Percentiles rank a stretch among this genome's conserved stretches.
Evolutionary conservation across 495 filamentous ascomycete species (phyloP).

Genomic region (Jackrogersella minutella): DNA sequence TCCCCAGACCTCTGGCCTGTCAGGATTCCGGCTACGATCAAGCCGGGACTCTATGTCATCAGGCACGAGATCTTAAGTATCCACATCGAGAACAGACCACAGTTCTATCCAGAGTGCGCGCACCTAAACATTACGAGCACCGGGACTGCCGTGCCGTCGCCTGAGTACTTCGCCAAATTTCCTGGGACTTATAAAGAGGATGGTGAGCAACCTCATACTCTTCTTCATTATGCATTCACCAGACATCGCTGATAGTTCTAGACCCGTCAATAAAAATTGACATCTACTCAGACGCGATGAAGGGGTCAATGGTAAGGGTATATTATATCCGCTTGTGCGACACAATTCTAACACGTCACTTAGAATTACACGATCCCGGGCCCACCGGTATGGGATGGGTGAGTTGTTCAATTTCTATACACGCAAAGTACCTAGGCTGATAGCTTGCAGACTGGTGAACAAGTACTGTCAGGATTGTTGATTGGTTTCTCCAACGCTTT

Average conservation of each 20-base stretch:
- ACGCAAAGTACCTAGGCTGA: neutral
- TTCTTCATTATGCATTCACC: too few species aligned
- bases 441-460: slow-evolving; percentile 37
- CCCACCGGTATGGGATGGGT: slow-evolving; percentile 56
- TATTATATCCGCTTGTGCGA: neutral
- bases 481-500: neutral
- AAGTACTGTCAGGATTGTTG: slow-evolving; percentile 47
- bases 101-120: slow-evolving; percentile 66
- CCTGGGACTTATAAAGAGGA: slow-evolving; percentile 59
- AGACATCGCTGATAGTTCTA: slow-evolving; percentile 34
- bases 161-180: slow-evolving; percentile 55
- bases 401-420: slow-evolving; percentile 13
- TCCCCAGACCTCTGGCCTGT: slow-evolving; percentile 56
- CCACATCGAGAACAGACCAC: slow-evolving; percentile 60
- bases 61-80: slow-evolving; percentile 64
- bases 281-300: slow-evolving; percentile 53
- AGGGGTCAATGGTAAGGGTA: slow-evolving; percentile 46
- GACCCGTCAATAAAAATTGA: slow-evolving; percentile 62
- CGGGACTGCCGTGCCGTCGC: slow-evolving; percentile 50
- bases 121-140: slow-evolving; percentile 59
- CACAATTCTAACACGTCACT: slow-evolving; percentile 17
- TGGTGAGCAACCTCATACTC: slow-evolving; percentile 44
- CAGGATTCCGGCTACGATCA: slow-evolving; percentile 57
- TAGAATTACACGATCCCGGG: slow-evolving; percentile 57
- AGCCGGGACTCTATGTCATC: slow-evolving; percentile 60